phyloP scores from a whole-genome alignment of 1,284 basidiomycete species.

The Veloboletus limbatus region DNA sequence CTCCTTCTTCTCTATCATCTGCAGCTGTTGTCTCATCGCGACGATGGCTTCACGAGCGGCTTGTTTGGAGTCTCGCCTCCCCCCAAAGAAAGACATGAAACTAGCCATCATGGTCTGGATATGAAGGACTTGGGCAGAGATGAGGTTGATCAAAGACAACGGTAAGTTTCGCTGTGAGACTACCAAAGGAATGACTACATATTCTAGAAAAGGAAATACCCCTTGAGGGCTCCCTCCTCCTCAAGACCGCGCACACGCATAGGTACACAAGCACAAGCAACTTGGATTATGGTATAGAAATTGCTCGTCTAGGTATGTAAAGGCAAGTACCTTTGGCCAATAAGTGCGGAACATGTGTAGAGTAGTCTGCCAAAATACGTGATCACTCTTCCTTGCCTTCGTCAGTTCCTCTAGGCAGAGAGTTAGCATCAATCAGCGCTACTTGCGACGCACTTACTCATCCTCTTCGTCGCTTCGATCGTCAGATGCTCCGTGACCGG shows the following conservation, averaged over 20 bases:
- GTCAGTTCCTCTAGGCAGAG: conserved; percentile 7
- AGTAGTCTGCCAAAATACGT: conserved; percentile 26
- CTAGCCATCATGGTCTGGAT: conserved; percentile 82
- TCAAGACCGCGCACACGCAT: neutral
- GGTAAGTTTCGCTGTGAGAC: conserved; percentile 5
- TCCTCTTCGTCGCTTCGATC: conserved; percentile 81
- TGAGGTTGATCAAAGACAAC: conserved; percentile 6
- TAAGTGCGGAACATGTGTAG: conserved; percentile 21
- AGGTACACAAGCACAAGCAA: conserved; percentile 2
- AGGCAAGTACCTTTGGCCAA: conserved; percentile 21
- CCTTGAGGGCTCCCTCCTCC: conserved; percentile 11
- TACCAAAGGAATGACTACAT: conserved; percentile 11
- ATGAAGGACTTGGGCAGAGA: conserved; percentile 8
- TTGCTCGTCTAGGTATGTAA: conserved; percentile 28
- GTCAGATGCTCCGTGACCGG: conserved; percentile 80
- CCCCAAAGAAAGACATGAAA: conserved; percentile 84
- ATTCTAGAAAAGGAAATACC: conserved; percentile 24
- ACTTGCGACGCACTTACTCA: conserved; percentile 37
- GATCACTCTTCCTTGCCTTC: conserved; percentile 29
- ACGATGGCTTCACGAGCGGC: conserved; percentile 86
- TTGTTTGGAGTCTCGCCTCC: conserved; percentile 75
- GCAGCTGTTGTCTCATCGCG: conserved; percentile 79
- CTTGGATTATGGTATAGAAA: conserved; percentile 28
- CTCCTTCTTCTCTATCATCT: conserved; percentile 99
- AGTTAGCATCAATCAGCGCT: conserved; percentile 7